These are phyloP conservation scores for Mallotus japonicus DNA, from an alignment of 441 rosid genomes.

Conservation along the genomic window DNA sequence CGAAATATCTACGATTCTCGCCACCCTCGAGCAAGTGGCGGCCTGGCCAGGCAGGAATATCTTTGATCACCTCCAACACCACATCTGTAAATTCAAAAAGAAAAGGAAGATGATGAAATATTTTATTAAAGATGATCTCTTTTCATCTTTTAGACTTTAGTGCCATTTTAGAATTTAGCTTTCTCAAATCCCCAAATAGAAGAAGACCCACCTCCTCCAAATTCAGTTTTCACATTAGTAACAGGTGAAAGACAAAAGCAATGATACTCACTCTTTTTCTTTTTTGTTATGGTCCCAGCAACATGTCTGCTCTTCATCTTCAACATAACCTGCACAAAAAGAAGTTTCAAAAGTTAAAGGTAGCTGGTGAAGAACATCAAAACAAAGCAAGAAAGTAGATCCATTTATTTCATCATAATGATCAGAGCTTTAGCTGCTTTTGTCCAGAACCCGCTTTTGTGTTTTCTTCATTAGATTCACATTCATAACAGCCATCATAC, in stretches of 20 bases:
- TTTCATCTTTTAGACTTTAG: slow-evolving; percentile 33
- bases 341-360: slow-evolving; percentile 36
- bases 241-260: slow-evolving; percentile 44
- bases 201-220: slow-evolving; percentile 6
- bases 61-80: slow-evolving; percentile 71
- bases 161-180: background rate
- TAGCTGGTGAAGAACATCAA: slow-evolving; percentile 7
- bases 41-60: slow-evolving; percentile 48
- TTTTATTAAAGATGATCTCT: slow-evolving; percentile 26
- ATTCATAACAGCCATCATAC: slow-evolving; percentile 32
- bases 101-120: background rate
- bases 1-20: too few relatives aligned
- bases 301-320: slow-evolving; percentile 96
- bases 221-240: slow-evolving; percentile 34
- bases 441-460: background rate
- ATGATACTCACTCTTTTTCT: slow-evolving; percentile 87
- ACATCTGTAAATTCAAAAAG: slow-evolving; percentile 50
- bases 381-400: slow-evolving; percentile 19
- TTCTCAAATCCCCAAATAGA: too few relatives aligned
- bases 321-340: slow-evolving; percentile 58
- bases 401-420: slow-evolving; percentile 40
- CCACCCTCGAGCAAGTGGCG: too few relatives aligned
- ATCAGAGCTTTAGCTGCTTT: slow-evolving; percentile 30
- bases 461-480: slow-evolving; percentile 30
- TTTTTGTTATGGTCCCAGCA: slow-evolving; percentile 90